A percentile compares a stretch with the other conserved stretches of the same genome.
phyloP scores from a whole-genome alignment of 257 asterid genomes.

The Fraxinus quadrangulata region DNA sequence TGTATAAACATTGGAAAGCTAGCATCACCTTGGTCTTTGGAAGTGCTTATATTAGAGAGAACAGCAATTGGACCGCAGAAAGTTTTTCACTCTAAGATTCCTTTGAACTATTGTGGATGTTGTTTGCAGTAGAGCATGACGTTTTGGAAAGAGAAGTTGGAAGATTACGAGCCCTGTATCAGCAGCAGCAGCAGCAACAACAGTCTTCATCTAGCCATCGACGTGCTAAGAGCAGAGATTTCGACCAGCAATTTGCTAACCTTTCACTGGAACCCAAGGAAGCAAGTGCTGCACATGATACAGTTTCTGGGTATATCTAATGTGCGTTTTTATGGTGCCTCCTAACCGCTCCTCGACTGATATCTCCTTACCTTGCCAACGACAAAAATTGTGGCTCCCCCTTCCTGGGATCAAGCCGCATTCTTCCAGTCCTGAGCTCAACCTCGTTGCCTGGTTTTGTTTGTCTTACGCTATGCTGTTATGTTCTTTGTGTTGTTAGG shows the following conservation, averaged over 20 bases:
- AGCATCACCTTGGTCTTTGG: background rate
- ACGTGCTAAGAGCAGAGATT: constrained; percentile 71
- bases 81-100: background rate
- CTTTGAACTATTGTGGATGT: constrained; percentile 18
- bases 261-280: constrained; percentile 81
- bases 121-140: constrained; percentile 87
- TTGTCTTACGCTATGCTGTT: constrained; percentile 17
- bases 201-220: constrained; percentile 55
- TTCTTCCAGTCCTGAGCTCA: constrained; percentile 25
- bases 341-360: constrained; percentile 39
- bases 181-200: constrained; percentile 46
- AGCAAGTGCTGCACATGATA: constrained; percentile 49
- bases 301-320: constrained; percentile 50
- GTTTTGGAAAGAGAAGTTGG: constrained; percentile 84
- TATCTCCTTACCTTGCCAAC: constrained; percentile 31
- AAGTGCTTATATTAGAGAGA: background rate
- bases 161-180: constrained; percentile 67
- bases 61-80: background rate
- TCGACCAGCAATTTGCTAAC: constrained; percentile 68
- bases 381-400: constrained; percentile 28
- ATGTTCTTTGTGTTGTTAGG: background rate
- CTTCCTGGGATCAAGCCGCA: constrained; percentile 26
- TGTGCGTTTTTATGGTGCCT: constrained; percentile 35
- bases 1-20: background rate
- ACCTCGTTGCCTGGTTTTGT: constrained; percentile 15